Evolutionary conservation across 495 filamentous ascomycete genomes (phyloP), one percentile per base, ranked within the genome.

Genomic region (Neurospora sp.): DNA sequence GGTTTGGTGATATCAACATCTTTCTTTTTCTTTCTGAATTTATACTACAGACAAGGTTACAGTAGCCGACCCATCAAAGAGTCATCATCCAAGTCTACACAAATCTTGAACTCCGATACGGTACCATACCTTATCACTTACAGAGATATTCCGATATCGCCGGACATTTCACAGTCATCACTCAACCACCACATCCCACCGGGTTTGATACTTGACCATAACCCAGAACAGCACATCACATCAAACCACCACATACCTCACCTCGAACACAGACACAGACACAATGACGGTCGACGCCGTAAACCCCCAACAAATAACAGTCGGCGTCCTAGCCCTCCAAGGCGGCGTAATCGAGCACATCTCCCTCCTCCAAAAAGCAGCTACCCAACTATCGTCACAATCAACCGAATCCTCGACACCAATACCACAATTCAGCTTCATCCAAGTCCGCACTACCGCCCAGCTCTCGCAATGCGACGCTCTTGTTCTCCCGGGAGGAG

Each of bases 331-430:
- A 71, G 96, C 96, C 72, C 87, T 99, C 16, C 96, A 99, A 82
- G 96, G 96, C 75, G 94, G 96, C 53, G 98, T 98, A 78, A 84
- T 87, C 78, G 96, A 99, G 79, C 96, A 99, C 83, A 77, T 97
- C 39, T 86, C 89, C 73, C 87, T 97, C 38, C 85, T 99, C 42
- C 86, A 86, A 70, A 85, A 87, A 74, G 96, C 96, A 3, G 77
- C 80, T 8, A 69, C 80, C 10, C 77, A 81, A 14, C 74, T 75
- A 40, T 20, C 72, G 12, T 73, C 76, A 37, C 68, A 53, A 1
- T 22, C 71, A 53, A 35, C 42, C 2, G 39, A 35, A 9, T 35
- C 45, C 14, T 16, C 39, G 14, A 37, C 53, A 18, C n/a, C 71
- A 44, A 12, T 45, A 75, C 70, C 42, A 76, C 74, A 65, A 70